Evolutionary conservation across 768 basidiomycete genomes (phyloP), one percentile per base, ranked within the genome.

Genomic region (Rhizopogon vesiculosus): DNA sequence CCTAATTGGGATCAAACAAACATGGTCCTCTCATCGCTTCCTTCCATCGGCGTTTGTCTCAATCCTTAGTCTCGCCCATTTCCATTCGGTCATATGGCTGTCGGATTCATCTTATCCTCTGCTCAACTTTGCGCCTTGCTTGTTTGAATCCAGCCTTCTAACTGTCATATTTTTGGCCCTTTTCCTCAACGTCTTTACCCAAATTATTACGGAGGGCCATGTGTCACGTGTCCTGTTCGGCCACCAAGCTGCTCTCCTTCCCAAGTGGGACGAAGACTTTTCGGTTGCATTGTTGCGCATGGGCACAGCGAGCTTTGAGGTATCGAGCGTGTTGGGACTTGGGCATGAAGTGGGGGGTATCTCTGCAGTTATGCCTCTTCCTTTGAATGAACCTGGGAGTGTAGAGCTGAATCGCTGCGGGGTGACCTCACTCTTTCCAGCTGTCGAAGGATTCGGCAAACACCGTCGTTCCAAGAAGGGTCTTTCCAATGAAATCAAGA

Each of bases 301-400:
- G 18, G 87, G 87, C 18, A 86, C 86, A 1, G 87, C 87, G 3
- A 87, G 85, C 59, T 74, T 91, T 48, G 89, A 91, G 65, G 84
- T 86, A 0, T 89, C 88, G 0, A 84, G 82, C 45, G 74, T 87
- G 9, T 76, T 82, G 22, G 89, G 89, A 3, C 78, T 87, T 65
- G 84, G 85, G 1, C 89, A 91, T 61, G 88, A 91, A 67, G 83
- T 90, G 12, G 82, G 82, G 7, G 72, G 78, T 5, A 75, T 90
- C 48, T 60, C 69, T 43, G 62, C 61, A 12, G 48, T 71, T 38
- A 59, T 53, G 49, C 46, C 59, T 2, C 31, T 62, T 7, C 16
- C 55, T 19, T 45, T 51, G 40, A 54, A 49, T 40, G 67, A 70
- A 28, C 69, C 62, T 48, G 66, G 74, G 4, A 66, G 67, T 3